A percentile compares a stretch with the other conserved stretches of the same genome.
These are phyloP conservation scores for Termitomyces titanicus DNA, from an alignment of 768 basidiomycete genomes.

Conservation along the genomic window DNA sequence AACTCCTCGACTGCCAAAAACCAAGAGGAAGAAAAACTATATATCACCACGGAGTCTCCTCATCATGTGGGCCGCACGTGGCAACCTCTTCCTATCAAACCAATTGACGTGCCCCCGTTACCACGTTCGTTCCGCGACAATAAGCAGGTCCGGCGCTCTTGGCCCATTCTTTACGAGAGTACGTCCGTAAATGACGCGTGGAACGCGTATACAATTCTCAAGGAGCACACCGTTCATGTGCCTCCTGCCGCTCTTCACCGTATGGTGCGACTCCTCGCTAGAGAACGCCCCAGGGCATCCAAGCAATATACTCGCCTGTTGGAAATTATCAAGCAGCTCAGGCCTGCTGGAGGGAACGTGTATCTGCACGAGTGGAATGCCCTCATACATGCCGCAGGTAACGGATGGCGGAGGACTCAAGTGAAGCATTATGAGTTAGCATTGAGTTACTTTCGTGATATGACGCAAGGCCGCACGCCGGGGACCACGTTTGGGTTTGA, in stretches of 20 bases:
- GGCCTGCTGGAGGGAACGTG: constrained; percentile 49
- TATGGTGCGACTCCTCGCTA: constrained; percentile 56
- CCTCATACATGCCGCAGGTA: constrained; percentile 64
- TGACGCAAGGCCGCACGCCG: constrained; percentile 43
- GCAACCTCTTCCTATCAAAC: constrained; percentile 13
- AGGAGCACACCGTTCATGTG: constrained; percentile 30
- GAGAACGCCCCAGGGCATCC: constrained; percentile 53
- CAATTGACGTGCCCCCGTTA: neutral
- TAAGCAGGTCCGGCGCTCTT: constrained; percentile 9
- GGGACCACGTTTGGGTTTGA: constrained; percentile 28
- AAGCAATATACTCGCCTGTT: constrained; percentile 60
- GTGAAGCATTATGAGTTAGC: constrained; percentile 57
- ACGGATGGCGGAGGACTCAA: constrained; percentile 58
- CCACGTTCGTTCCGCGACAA: constrained; percentile 3
- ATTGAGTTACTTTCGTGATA: constrained; percentile 58
- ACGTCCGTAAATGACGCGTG: constrained; percentile 28
- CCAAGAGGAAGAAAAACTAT: neutral
- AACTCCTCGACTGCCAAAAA: neutral
- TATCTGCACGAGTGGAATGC: constrained; percentile 75
- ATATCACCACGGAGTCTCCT: constrained; percentile 5
- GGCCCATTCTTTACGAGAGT: constrained; percentile 19
- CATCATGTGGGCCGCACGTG: constrained; percentile 26
- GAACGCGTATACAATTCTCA: constrained; percentile 38
- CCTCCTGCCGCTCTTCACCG: constrained; percentile 54
- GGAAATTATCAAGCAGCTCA: constrained; percentile 61